Base-by-base conservation (phyloP, 768 basidiomycete genomes). In the Mycena alexandri region DNA sequence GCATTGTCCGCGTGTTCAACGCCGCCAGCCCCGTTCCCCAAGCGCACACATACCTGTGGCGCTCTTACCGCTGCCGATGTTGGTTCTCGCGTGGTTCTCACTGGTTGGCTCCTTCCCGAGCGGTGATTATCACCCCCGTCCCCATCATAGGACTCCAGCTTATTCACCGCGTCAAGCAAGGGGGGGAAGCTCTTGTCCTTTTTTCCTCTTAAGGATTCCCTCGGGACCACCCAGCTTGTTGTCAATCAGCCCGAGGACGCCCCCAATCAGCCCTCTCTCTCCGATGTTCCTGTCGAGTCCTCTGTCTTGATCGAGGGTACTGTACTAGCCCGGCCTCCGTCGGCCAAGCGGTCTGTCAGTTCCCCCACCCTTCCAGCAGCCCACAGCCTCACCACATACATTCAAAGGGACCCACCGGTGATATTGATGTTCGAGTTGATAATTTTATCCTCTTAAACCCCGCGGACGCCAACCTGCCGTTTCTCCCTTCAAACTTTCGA, bases 101-200 rank as follows among this genome's bases (percentile, higher is more conserved):
- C 91, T 24, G 96, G 96, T 38, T 94, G 92, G 90, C 81, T 97
- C 64, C 89, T 92, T 71, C 87, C 90, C 62, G 91, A 90, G 80
- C 88, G 95, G 94, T 95, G 79, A 79, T 86, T 81, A 66, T 71
- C 76, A 73, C 59, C 73, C 74, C 63, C 50, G 61, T 64, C 71
- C 75, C 75, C 76, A 75, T 79, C 75, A 74, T 65, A 74, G 67
- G 71, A 75, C 67, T 68, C 69, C 74, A 71, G 71, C 79, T 83
- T 71, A 84, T 73, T 74, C 75, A 72, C 73, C 73, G 75, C 67
- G 73, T 75, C 75, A 81, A 95, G 93, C 36, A 90, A 90, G 78
- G 84, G 70, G 62, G 70, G 90, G 61, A 90, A 88, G 78, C 79
- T 78, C 56, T 80, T 95, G 72, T 93, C 93, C 63, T 98, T 98